Base-by-base conservation (phyloP, 73 alveolate genomes). In the Paraurostyla sp. region DNA sequence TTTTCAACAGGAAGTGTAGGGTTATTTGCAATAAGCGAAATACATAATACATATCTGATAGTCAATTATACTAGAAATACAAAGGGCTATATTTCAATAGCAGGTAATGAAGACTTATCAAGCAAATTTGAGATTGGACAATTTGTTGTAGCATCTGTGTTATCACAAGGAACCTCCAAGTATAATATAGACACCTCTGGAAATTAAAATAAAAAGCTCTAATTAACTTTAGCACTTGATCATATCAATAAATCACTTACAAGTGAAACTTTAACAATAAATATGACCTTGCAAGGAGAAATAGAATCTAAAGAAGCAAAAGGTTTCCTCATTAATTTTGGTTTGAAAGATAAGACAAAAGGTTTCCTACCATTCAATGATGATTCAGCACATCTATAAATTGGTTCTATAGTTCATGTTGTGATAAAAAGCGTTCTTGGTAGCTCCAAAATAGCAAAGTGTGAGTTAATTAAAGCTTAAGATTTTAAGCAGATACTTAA, bases 271-370 rank as follows among this genome's bases (percentile, higher is more conserved):
- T 25, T 88, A 4, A 51, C 46, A 0, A 16, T 35, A 18, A 68
- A 73, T n/a, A 88, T 88, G 94, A 51, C 54, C 29, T 54, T 88
- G 56, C 86, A 88, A 49, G 94, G 94, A 22, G 30, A 29, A n/a
- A 81, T 88, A 0, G 88, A 51, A 30, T 76, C 90, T 16, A 69
- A 78, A 43, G 94, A 88, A 35, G 94, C 75, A 29, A 88, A 88
- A 38, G 94, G 94, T 22, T 76, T 38, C 59, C 29, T 88, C 43
- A 48, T 88, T 33, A 68, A 88, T 51, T 58, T 88, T n/a, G 60
- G 90, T n/a, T 32, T 78, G n/a, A 76, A 69, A 46, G 94, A 88
- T 59, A 60, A 88, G 40, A 46, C 86, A 30, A 75, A 76, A 51
- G 94, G 90, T 15, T 88, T 88, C 87, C 54, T 88, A 0, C 76